Evolutionary conservation across 768 basidiomycete genomes (phyloP).

Genomic region (Trametes villosa): DNA sequence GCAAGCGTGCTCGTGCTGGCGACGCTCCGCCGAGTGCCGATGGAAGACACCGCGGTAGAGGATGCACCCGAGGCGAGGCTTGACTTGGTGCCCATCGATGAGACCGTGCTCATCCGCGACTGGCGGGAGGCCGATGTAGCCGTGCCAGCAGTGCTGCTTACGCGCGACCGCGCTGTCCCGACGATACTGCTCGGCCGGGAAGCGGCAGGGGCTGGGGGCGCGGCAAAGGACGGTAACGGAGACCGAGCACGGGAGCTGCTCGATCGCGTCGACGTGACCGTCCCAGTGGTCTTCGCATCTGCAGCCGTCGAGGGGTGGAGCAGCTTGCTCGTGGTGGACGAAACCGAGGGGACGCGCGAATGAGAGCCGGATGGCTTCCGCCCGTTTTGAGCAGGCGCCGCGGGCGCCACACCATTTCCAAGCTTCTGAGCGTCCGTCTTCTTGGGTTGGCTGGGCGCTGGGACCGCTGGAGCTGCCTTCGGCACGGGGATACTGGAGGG

Average conservation of each 20-base stretch:
- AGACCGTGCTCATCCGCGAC: constrained; percentile 18
- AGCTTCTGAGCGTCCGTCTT: constrained; percentile 12
- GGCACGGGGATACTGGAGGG: constrained; percentile 33
- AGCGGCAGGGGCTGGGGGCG: constrained; percentile 8
- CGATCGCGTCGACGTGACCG: constrained; percentile 19
- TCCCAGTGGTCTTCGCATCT: constrained; percentile 11
- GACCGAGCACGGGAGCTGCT: constrained; percentile 25
- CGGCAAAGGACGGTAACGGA: constrained; percentile 34
- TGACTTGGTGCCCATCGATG: constrained; percentile 38
- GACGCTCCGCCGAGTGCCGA: constrained; percentile 45
- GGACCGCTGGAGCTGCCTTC: constrained; percentile 27
- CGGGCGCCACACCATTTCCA: neutral
- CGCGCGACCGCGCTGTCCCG: constrained; percentile 33
- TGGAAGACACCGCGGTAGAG: constrained; percentile 44
- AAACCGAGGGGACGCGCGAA: constrained; percentile 8
- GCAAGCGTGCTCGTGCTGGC: constrained; percentile 12
- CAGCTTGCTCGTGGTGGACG: constrained; percentile 17
- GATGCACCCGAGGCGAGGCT: constrained; percentile 32
- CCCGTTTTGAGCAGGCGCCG: constrained; percentile 3
- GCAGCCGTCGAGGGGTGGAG: constrained; percentile 8
- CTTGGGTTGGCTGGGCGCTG: constrained; percentile 3
- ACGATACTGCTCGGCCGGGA: constrained; percentile 18
- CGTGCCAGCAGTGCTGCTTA: constrained; percentile 16
- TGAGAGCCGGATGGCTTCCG: constrained; percentile 22
- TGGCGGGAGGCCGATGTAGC: constrained; percentile 10